Evolutionary conservation across 2,329 filamentous ascomycete genomes (phyloP).

Genomic region (Periconia sp.): DNA sequence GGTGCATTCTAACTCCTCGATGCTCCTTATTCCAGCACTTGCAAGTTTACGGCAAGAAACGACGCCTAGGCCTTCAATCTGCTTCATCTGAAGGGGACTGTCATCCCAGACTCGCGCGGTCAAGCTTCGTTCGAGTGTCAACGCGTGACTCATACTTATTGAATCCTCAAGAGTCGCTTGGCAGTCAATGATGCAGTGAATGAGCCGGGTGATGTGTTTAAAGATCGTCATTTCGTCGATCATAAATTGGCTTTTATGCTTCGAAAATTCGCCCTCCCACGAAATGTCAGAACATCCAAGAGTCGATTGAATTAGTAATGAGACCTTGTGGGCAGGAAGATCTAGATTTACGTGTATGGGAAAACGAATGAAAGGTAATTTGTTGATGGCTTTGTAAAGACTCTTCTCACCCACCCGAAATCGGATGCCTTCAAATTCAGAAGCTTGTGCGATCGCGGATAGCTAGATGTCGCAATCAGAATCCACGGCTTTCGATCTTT

Average conservation of each 20-base stretch:
- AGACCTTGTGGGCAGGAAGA: constrained; percentile 74
- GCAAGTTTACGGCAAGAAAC: constrained; percentile 77
- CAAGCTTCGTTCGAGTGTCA: constrained; percentile 80
- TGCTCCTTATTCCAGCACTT: constrained; percentile 70
- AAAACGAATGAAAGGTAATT: constrained; percentile 70
- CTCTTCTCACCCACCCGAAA: constrained; percentile 73
- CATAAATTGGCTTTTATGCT: constrained; percentile 62
- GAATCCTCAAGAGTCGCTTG: constrained; percentile 69
- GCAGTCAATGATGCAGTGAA: constrained; percentile 79
- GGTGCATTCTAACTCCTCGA: constrained; percentile 71
- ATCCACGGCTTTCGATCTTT: not conserved
- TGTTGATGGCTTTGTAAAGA: constrained; percentile 75
- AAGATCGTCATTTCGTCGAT: constrained; percentile 70
- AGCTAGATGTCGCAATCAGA: constrained; percentile 57
- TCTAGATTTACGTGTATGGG: constrained; percentile 72
- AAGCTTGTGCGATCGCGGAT: constrained; percentile 68
- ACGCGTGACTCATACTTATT: constrained; percentile 67
- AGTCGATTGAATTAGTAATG: constrained; percentile 76
- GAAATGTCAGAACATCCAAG: constrained; percentile 68
- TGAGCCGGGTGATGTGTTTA: constrained; percentile 70
- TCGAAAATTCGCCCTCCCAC: constrained; percentile 60
- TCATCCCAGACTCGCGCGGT: constrained; percentile 82
- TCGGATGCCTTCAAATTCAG: constrained; percentile 75
- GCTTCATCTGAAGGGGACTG: constrained; percentile 78
- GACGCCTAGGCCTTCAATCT: constrained; percentile 78